Conservation (phyloP, 495 filamentous ascomycete genomes). For the Penicillium maclennaniae region DNA sequence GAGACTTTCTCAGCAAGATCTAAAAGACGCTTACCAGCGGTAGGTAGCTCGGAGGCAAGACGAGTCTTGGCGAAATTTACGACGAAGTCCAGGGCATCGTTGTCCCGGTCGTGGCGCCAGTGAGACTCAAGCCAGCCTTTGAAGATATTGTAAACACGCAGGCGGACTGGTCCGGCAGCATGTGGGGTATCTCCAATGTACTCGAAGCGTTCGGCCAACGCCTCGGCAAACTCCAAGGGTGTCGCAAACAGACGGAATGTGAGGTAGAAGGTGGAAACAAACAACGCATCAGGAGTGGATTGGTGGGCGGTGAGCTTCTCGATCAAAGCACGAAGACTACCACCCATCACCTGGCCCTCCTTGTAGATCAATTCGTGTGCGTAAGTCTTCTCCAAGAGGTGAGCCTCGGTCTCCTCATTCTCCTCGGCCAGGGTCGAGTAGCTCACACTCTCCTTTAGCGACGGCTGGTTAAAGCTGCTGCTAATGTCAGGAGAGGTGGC, state of each 20-base stretch:
- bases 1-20: slow-evolving; percentile 84
- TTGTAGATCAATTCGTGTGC: slow-evolving; percentile 92
- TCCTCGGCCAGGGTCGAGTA: slow-evolving; percentile 67
- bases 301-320: slow-evolving; percentile 92
- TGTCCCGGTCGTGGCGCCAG: slow-evolving; percentile 81
- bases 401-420: slow-evolving; percentile 71
- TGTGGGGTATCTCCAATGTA: slow-evolving; percentile 76
- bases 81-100: slow-evolving; percentile 69
- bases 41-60: slow-evolving; percentile 63
- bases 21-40: slow-evolving; percentile 71
- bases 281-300: slow-evolving; percentile 86
- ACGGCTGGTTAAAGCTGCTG: slow-evolving; percentile 37
- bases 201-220: slow-evolving; percentile 84
- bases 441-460: slow-evolving; percentile 53
- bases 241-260: slow-evolving; percentile 95
- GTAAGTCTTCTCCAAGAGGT: slow-evolving; percentile 77
- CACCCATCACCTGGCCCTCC: slow-evolving; percentile 90
- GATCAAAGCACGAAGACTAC: slow-evolving; percentile 84
- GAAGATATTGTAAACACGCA: slow-evolving; percentile 93
- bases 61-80: slow-evolving; percentile 71
- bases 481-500: slow-evolving; percentile 81
- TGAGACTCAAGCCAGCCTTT: slow-evolving; percentile 97
- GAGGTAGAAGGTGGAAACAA: slow-evolving; percentile 92
- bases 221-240: slow-evolving; percentile 71
- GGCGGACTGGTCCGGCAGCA: slow-evolving; percentile 72